Conservation (phyloP, 805 yeast genomes). For the Yarrowia sp. region DNA sequence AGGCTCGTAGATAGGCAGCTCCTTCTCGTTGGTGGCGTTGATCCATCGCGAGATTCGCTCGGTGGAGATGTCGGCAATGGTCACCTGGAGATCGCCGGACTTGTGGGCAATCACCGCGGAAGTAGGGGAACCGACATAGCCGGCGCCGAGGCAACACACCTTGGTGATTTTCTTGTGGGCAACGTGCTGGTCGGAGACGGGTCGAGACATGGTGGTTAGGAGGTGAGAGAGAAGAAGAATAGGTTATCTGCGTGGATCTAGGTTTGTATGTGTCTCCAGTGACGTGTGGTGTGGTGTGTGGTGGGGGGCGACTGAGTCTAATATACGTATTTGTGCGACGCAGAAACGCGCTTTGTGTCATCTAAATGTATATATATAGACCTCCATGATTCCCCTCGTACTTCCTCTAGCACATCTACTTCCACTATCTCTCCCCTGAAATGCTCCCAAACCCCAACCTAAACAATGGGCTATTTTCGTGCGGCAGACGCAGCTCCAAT, state of each 20-base stretch:
- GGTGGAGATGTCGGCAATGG: slow-evolving; percentile 36
- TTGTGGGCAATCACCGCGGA: slow-evolving; percentile 37
- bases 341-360: no score
- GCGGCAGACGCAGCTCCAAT: not conserved
- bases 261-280: no score
- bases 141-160: slow-evolving; percentile 38
- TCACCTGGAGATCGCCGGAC: slow-evolving; percentile 34
- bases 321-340: no score
- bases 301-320: not conserved
- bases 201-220: slow-evolving; percentile 19
- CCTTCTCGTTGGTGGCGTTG: slow-evolving; percentile 32
- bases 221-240: not conserved
- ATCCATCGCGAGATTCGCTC: slow-evolving; percentile 37
- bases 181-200: slow-evolving; percentile 23
- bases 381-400: not conserved
- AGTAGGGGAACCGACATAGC: slow-evolving; percentile 39
- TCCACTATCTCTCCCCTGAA: not conserved
- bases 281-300: no score
- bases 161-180: slow-evolving; percentile 27
- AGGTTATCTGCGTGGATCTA: not conserved
- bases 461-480: not conserved
- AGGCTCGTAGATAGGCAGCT: slow-evolving; percentile 38
- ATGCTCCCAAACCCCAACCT: not conserved
- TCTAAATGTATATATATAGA: no score
- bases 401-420: not conserved